phyloP scores from a whole-genome alignment of 2,329 filamentous ascomycete species.

The Neofusicoccum cordaticola region DNA sequence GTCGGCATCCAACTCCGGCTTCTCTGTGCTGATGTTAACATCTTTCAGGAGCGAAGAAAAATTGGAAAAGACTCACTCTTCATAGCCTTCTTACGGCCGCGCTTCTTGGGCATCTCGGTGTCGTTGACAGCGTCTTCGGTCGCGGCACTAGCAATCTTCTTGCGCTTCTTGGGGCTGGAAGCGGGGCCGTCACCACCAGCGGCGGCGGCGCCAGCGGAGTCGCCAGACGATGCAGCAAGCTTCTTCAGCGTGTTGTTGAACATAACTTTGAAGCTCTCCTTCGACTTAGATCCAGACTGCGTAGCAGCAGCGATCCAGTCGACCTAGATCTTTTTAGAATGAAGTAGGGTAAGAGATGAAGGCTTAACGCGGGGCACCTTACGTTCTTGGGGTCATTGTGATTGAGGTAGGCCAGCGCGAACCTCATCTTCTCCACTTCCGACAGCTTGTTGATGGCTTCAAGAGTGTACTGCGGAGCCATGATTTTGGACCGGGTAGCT shows the following conservation, averaged over 20 bases:
- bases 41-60: background rate
- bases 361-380: background rate
- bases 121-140: background rate
- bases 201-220: no score
- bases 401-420: background rate
- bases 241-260: background rate
- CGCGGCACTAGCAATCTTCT: background rate
- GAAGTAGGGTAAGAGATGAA: background rate
- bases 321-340: conserved; percentile 1
- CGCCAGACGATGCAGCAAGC: background rate
- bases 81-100: background rate
- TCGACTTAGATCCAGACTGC: background rate
- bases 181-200: background rate
- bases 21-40: background rate
- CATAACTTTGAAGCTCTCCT: background rate
- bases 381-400: conserved; percentile 5
- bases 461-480: background rate
- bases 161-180: background rate
- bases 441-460: background rate
- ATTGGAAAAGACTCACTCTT: background rate
- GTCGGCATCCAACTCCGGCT: no score
- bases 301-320: background rate
- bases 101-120: background rate
- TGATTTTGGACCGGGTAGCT: background rate
- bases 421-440: background rate